A percentile compares a stretch with the other conserved stretches of the same genome.
These are phyloP conservation scores for Aegilops bicornis DNA, from an alignment of 176 grass and related monocot species.

Conservation along the genomic window DNA sequence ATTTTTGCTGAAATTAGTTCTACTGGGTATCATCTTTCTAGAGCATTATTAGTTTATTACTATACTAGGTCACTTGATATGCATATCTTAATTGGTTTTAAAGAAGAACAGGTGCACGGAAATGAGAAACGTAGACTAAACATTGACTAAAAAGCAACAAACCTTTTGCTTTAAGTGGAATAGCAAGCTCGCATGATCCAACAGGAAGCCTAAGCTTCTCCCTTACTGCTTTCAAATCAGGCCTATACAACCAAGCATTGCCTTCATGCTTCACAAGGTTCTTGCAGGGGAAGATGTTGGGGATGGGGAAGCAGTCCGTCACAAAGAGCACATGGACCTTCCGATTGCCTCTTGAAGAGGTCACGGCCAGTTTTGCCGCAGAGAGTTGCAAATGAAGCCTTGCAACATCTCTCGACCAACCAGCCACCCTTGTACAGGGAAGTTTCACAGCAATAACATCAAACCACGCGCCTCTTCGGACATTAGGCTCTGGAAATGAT, in stretches of 20 bases:
- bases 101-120: background rate
- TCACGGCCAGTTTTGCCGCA: slow-evolving; percentile 67
- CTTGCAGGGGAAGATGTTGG: slow-evolving; percentile 87
- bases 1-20: background rate
- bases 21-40: background rate
- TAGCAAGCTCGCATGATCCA: slow-evolving; percentile 82
- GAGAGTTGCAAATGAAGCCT: slow-evolving; percentile 85
- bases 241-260: slow-evolving; percentile 73
- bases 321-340: slow-evolving; percentile 75
- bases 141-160: slow-evolving; percentile 4
- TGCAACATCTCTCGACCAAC: slow-evolving; percentile 85
- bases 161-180: slow-evolving; percentile 90
- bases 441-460: slow-evolving; percentile 70
- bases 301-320: slow-evolving; percentile 75
- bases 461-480: slow-evolving; percentile 42
- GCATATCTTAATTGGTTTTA: background rate
- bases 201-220: slow-evolving; percentile 84
- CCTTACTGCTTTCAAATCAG: slow-evolving; percentile 61
- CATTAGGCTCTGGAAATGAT: slow-evolving; percentile 54
- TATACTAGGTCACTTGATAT: background rate
- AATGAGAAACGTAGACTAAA: background rate
- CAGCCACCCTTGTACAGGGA: slow-evolving; percentile 49
- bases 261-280: slow-evolving; percentile 76
- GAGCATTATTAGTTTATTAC: background rate
- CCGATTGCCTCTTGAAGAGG: slow-evolving; percentile 36